Evolutionary conservation across 1,139 yeast genomes (phyloP).

Genomic region (Taiozyma sp.): DNA sequence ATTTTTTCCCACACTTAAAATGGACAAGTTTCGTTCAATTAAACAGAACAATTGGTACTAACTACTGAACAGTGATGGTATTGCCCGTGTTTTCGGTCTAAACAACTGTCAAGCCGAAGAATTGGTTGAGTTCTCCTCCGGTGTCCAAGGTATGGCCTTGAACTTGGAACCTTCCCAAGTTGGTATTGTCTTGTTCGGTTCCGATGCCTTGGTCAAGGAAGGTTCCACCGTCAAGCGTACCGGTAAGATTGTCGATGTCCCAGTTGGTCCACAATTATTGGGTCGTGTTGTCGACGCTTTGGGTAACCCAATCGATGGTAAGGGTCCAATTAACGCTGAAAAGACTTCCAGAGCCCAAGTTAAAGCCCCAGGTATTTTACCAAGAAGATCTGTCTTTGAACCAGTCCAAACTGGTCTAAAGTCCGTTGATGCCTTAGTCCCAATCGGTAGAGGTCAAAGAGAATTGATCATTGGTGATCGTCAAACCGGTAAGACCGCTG

Average conservation of each 20-base stretch:
- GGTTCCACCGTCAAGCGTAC: conserved; percentile 99
- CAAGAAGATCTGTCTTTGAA: conserved; percentile 97
- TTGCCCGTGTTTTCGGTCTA: conserved; percentile 99
- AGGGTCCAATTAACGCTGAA: conserved; percentile 93
- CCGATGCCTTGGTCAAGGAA: conserved; percentile 97
- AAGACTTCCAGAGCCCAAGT: conserved; percentile 93
- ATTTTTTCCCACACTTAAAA: conserved; percentile 1
- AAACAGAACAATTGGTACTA: conserved; percentile 8
- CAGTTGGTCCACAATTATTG: conserved; percentile 96
- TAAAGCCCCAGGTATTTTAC: conserved; percentile 99
- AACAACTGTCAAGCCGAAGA: conserved; percentile 99
- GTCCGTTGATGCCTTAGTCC: conserved; percentile 98
- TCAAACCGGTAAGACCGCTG: conserved; percentile 99
- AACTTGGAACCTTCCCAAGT: conserved; percentile 99
- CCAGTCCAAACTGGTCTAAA: conserved; percentile 99
- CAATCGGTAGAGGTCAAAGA: conserved; percentile 99
- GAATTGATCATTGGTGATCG: conserved; percentile 99
- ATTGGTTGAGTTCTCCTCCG: conserved; percentile 98
- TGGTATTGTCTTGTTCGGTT: conserved; percentile 99
- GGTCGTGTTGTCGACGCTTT: conserved; percentile 99
- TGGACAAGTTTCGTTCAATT: not conserved
- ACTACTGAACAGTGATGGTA: conserved; percentile 78
- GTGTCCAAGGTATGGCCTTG: conserved; percentile 99
- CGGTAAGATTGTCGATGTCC: conserved; percentile 98
- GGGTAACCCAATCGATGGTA: conserved; percentile 99